Base-by-base conservation (phyloP, 176 grass and related monocot genomes). In the Dendrocalamus sinicus region DNA sequence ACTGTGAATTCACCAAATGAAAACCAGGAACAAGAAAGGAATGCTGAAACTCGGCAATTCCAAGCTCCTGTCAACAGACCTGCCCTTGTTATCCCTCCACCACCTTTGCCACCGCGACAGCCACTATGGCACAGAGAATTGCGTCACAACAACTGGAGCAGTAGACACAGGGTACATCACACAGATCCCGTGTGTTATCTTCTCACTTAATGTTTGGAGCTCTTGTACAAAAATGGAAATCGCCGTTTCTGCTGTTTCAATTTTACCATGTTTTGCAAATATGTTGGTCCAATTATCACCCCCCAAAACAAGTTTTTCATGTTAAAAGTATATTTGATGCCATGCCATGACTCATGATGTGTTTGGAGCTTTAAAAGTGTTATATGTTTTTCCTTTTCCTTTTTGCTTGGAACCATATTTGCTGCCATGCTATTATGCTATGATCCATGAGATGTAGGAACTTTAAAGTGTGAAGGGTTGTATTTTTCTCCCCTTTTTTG, bases 41-140 rank as follows among this genome's bases (percentile, higher is more conserved):
- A 92, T 54, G 58, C 74, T 79, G 86, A 84, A 79, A 83, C 85
- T 86, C 86, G 88, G 60, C 89, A 91, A 43, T 84, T 87, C 61
- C 88, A 80, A 68, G 73, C 22, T 78, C 79, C 89, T 53, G 43
- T 85, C 52, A 81, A 89, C 76, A 89, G 86, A 86, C 86, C 96
- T 54, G 82, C 71, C 61, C 86, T 86, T 79, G 87, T 85, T 65
- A 92, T 94, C 65, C 90, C 91, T 73, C 89, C 90, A 15, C 93
- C 96, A 32, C 96, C 96, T 79, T 72, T 99, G 81, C 96, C 93
- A 24, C 96, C 93, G 0, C 90, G 91, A 52, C 96, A 86, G 44
- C 91, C 93, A 72, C 73, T 96, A 7, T 96, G 91, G 92, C 93
- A 91, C 67, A 86, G 93, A 84, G 81, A 86, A 74, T 64, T 92